These are phyloP conservation scores for Simplicillium aogashimaense DNA, from an alignment of 2,329 filamentous ascomycete species.

Conservation along the genomic window DNA sequence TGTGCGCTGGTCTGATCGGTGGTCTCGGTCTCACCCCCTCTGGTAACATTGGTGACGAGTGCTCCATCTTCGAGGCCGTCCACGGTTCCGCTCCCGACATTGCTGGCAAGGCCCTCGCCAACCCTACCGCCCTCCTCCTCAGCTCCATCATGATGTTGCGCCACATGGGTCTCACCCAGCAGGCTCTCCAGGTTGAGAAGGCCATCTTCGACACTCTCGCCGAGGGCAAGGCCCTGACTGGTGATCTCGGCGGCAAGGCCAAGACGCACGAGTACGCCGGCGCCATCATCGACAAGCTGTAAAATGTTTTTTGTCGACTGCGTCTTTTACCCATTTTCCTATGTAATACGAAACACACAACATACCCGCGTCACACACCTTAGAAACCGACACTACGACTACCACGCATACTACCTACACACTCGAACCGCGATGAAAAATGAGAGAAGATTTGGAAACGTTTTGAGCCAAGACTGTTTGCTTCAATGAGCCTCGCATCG, in stretches of 20 bases:
- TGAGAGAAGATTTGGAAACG: no score
- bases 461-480: no score
- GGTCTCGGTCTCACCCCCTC: slow-evolving; percentile 95
- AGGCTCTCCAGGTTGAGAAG: slow-evolving; percentile 82
- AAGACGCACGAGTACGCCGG: slow-evolving; percentile 92
- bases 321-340: no score
- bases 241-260: slow-evolving; percentile 90
- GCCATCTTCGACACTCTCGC: slow-evolving; percentile 92
- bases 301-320: slow-evolving; percentile 19
- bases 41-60: slow-evolving; percentile 97
- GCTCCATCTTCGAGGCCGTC: slow-evolving; percentile 99
- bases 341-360: no score
- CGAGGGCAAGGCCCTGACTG: slow-evolving; percentile 93
- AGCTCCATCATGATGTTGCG: slow-evolving; percentile 99
- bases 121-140: slow-evolving; percentile 92
- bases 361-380: no score
- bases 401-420: no score
- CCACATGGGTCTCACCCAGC: slow-evolving; percentile 84
- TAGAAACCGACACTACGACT: no score
- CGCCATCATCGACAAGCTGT: slow-evolving; percentile 72
- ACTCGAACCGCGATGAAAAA: no score
- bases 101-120: slow-evolving; percentile 88
- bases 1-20: slow-evolving; percentile 97
- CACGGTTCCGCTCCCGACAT: slow-evolving; percentile 97
- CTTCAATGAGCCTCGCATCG: no score